Base-by-base conservation (phyloP, 1,284 basidiomycete genomes). In the Boletus smithii region DNA sequence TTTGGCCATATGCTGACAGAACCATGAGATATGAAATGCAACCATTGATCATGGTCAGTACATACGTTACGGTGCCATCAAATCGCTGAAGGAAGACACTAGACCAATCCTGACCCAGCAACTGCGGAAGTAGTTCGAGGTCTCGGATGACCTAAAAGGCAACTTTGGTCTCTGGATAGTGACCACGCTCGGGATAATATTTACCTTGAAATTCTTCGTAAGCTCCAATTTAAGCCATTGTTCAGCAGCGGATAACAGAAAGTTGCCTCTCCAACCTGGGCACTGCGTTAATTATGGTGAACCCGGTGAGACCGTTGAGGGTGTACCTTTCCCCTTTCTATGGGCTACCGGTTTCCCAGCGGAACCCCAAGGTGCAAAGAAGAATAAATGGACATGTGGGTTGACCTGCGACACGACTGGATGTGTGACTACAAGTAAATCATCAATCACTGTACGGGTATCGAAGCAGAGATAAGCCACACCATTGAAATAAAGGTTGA, bases 331-430 rank as follows among this genome's bases (percentile, higher is more conserved):
- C 46, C 91, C 91, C 64, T 88, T 91, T 13, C 91, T 77, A 67
- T 95, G 92, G 6, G 91, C 90, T 1, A 97, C 95, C 0, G 95
- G 95, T 58, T 86, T 86, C 23, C 95, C 95, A 3, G 95, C 92
- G 0, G 93, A 92, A 4, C 95, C 95, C 58, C 91, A 79, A 24
- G 93, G 89, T 1, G 92, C 92, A 61, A 97, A 98, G 72, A 97
- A 95, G 73, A 99, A 99, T n/a, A 98, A 60, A 67, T 98, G 95
- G 10, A 99, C 92, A 66, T 99, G 97, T 0, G 95, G 95, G 61
- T 98, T 99, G 24, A 91, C 94, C 71, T 95, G 95, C 1, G 91
- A 94, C 29, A 99, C 95, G 40, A 98, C 88, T 2, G 92, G 90
- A 66, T 97, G 88, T 54, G 94, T 97, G 50, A 97, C 94, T 92